Evolutionary conservation across 2,329 filamentous ascomycete genomes (phyloP), one percentile per base, ranked within the genome.

Genomic region (Hymenoscyphus infarciens): DNA sequence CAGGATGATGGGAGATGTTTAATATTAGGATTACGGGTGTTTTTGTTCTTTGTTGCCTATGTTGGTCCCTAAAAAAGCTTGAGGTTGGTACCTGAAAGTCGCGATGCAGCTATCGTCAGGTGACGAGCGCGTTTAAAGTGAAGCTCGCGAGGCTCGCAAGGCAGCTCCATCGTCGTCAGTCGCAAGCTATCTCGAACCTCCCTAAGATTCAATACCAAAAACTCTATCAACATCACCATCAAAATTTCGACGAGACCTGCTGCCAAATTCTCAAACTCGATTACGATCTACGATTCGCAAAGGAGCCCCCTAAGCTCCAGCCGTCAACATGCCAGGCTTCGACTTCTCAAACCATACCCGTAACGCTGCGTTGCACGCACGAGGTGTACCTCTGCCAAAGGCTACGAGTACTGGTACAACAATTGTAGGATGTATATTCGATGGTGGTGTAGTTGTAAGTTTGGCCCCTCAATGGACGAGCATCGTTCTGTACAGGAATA

Each of bases 321-420:
- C 61, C 54, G 54, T 69, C 79, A 88, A 75, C 73, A 99, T 99
- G 95, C 88, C 91, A 73, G 93, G 93, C 81, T 97, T 97, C 85
- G 93, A 98, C 82, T 99, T 99, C 85, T 96, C 92, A 78, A 99
- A 99, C 85, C 95, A 98, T 87, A 97, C 97, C 86, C 92, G 95
- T 83, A 99, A 99, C 86, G 87, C 90, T 77, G 94, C 94, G 68
- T 87, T 99, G 71, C 94, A 98, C 78, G 92, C 94, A 73, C 87
- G 89, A 79, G 96, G 96, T 71, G 89, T 98, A 59, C 95, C 95
- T 66, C 83, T 98, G 64, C 95, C 96, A 73, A 98, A 97, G 82
- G 95, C 95, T 67, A 99, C 95, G 65, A 97, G 93, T 80, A 99
- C 95, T 65, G 95, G 95, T 82, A 99, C 95, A 64, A 99, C 95